Evolutionary conservation across 768 basidiomycete genomes (phyloP), one percentile per base, ranked within the genome.

Genomic region (Dioszegia crocea): DNA sequence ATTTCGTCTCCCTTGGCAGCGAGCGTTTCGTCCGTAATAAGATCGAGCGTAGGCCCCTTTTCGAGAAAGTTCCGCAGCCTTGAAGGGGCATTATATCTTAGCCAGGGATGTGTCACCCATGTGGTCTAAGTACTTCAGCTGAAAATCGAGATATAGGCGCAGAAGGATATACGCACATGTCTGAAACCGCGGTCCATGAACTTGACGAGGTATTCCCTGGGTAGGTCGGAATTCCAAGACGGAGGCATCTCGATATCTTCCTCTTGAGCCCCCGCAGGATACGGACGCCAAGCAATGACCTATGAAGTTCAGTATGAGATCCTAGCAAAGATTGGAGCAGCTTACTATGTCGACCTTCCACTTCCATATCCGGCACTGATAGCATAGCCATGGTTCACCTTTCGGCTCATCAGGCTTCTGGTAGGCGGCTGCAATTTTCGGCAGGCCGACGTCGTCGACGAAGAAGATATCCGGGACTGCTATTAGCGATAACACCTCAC

Each of bases 31-130:
- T 75, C 74, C 24, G 71, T 79, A 8, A 89, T 77, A 44, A 93
- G 79, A 36, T 85, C 80, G 14, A 91, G 82, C 68, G 83, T 85
- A 0, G 87, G 78, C 3, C 91, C 90, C 14, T 81, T 79, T 9
- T 74, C 64, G 38, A 93, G 79, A 77, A 94, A 97, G 71, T 88
- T 83, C 64, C 86, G 87, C 59, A 96, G 78, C 70, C 86, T 89
- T 11, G 76, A 70, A n/a, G 78, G 71, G 51, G 84, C 80, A n/a
- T 83, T 85, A 10, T 86, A 83, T 29, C 85, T 79, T 1, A 96
- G 80, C 91, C 91, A 97, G 80, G 87, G 85, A 67, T 97, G 92
- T 29, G 91, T 88, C 1, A 96, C 91, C 92, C 92, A 97, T 73
- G 87, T 82, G 11, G 83, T 79, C 76, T 77, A 50, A 17, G 47